phyloP scores from a whole-genome alignment of 768 basidiomycete species.

The Panaeolus papilionaceus region DNA sequence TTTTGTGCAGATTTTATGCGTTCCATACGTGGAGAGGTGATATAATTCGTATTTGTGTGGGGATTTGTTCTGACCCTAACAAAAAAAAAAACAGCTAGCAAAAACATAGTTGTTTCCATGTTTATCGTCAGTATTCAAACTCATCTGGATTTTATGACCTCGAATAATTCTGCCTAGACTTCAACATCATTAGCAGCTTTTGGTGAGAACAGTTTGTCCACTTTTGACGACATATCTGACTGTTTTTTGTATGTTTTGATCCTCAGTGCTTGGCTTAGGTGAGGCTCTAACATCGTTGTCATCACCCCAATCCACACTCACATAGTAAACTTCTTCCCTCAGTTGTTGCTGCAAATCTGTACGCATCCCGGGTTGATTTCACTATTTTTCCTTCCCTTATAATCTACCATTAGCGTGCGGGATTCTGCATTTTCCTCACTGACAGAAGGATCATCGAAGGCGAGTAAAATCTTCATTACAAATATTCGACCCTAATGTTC shows the following conservation, averaged over 20 bases:
- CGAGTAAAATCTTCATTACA: background rate
- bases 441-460: constrained; percentile 1
- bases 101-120: background rate
- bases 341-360: constrained; percentile 26
- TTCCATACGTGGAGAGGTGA: background rate
- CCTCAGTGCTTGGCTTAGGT: background rate
- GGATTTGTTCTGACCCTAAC: background rate
- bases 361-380: constrained; percentile 7
- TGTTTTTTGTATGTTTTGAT: background rate
- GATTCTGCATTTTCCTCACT: constrained; percentile 10
- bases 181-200: background rate
- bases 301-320: background rate
- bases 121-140: background rate
- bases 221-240: background rate
- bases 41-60: background rate
- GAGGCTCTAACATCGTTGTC: background rate
- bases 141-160: background rate
- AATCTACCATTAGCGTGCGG: background rate
- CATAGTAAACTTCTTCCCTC: background rate
- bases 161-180: background rate
- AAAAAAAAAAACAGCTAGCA: background rate
- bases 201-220: background rate
- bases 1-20: background rate
- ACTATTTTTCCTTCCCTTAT: background rate
- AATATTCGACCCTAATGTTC: constrained; percentile 10